Conservation (phyloP, 2,329 filamentous ascomycete species). For the Ceratocystis lukuohia region DNA sequence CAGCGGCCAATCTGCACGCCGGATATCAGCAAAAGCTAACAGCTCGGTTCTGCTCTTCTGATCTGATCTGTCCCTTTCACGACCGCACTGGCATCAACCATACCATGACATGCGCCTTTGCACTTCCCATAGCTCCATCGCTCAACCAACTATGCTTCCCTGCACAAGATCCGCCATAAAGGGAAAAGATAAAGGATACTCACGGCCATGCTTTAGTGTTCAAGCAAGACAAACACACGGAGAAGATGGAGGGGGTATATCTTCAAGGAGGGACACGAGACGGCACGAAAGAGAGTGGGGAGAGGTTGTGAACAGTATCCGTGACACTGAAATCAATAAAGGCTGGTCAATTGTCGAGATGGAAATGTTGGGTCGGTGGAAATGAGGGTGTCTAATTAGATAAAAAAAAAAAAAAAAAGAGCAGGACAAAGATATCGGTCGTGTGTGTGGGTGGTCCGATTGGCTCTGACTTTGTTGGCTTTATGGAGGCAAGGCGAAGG, state of each 20-base stretch:
- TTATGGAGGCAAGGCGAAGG: background rate
- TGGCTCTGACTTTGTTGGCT: background rate
- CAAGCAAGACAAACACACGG: too few species aligned
- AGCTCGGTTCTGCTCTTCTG: background rate
- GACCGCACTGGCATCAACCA: background rate
- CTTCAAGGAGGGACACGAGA: background rate
- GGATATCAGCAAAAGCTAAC: background rate
- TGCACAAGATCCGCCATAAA: too few species aligned
- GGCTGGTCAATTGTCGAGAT: too few species aligned
- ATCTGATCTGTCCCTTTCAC: background rate
- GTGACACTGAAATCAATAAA: too few species aligned
- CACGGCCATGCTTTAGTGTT: constrained; percentile 2
- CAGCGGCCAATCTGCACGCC: background rate
- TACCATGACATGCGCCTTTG: background rate
- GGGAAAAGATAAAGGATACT: background rate
- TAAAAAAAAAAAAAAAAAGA: too few species aligned
- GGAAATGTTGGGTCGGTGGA: too few species aligned
- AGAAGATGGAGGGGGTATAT: background rate
- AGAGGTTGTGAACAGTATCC: too few species aligned
- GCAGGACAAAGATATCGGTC: too few species aligned
- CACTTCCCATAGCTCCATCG: background rate
- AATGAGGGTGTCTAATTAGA: too few species aligned
- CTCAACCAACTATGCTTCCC: background rate
- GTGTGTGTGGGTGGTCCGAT: too few species aligned
- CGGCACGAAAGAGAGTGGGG: background rate